Conservation (phyloP, 2,329 filamentous ascomycete genomes). For the Xylogone sp. region DNA sequence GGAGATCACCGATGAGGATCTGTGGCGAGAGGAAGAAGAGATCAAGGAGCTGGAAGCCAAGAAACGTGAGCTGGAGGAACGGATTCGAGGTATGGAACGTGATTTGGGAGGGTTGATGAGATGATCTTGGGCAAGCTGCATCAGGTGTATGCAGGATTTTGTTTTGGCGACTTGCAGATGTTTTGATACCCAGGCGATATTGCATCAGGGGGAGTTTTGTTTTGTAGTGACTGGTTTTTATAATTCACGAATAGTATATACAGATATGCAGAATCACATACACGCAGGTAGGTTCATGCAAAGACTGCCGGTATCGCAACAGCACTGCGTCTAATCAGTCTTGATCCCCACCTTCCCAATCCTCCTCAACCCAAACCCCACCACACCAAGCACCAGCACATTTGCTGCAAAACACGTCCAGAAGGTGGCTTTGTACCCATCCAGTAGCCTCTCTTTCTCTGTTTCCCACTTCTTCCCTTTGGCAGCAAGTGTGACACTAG, state of each 20-base stretch:
- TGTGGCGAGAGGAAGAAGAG: conserved; percentile 62
- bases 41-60: conserved; percentile 58
- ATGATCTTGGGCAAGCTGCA: conserved; percentile 11
- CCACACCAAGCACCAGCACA: conserved; percentile 30
- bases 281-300: too few species aligned
- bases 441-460: conserved; percentile 36
- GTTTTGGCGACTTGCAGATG: background rate
- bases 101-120: conserved; percentile 56
- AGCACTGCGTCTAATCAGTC: conserved; percentile 3
- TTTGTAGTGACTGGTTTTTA: background rate
- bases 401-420: conserved; percentile 48
- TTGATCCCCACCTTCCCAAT: conserved; percentile 37
- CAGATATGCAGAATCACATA: too few species aligned
- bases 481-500: conserved; percentile 38
- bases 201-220: background rate
- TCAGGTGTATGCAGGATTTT: background rate
- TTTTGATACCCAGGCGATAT: conserved; percentile 2
- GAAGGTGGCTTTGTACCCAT: conserved; percentile 48
- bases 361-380: conserved; percentile 35
- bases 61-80: conserved; percentile 58
- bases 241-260: too few species aligned
- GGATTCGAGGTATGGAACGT: conserved; percentile 64
- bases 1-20: conserved; percentile 62
- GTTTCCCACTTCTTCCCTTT: conserved; percentile 18
- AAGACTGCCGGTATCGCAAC: too few species aligned